Base-by-base conservation (phyloP, 2,329 filamentous ascomycete genomes). In the Colletotrichum sp. region DNA sequence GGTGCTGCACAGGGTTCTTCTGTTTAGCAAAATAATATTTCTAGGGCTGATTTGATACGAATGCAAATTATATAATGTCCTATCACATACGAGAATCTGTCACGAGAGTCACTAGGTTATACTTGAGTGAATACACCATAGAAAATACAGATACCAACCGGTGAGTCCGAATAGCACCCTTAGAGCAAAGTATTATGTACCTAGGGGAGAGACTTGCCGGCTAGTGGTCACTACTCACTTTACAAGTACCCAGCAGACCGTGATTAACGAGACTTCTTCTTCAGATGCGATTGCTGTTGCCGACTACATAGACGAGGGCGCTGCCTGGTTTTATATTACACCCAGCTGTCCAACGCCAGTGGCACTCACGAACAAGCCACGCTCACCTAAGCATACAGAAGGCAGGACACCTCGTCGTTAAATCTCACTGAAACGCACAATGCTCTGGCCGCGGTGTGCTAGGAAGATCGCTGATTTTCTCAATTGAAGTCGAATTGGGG, bases 61-160 rank as follows among this genome's bases (percentile, higher is more conserved):
- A 18, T 3, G 36, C 15, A 16, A 16, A 18, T 39, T 18, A 18
- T 0, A 18, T 16, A 1, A 18, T 39, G 16, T 39, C 15, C 7
- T 7, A 16, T 39, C 36, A 39, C 16, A 18, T 3, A 18, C 8
- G 16, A 18, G 16, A 18, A 9, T 18, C 16, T 9, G 36, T 9
- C 16, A 18, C 8, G 1, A 39, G 16, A 39, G 36, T 18, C 36
- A 39, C 2, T 39, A 0, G 5, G 5, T 39, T 44, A 18, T 44
- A 18, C 8, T 9, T 10, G 0, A 3, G 16, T 44, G 36, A 44
- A 18, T 6, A 18, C 7, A 44, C 5, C 3, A 0, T 18, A 10
- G 5, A 3, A 0, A 44, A 44, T 3, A n/a, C 1, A 8, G 36
- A 6, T 44, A 1, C 8, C 8, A 3, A 18, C 36, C 1, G 36